Base-by-base conservation (phyloP, 2,329 filamentous ascomycete species). In the Neoscytalidium dimidiatum region DNA sequence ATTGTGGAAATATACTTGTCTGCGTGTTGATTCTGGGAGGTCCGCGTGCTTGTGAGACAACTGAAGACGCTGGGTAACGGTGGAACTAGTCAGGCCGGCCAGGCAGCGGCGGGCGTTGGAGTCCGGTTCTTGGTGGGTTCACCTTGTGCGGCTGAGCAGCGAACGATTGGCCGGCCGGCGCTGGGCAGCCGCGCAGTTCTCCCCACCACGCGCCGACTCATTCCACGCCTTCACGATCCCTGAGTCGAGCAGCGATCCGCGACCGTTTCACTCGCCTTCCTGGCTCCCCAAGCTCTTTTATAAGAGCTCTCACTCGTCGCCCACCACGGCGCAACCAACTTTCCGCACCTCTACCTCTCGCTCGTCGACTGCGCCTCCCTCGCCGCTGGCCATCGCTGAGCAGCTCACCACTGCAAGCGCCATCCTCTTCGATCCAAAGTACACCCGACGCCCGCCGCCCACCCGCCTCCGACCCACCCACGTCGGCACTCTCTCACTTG, bases 381-480 rank as follows among this genome's bases (percentile, higher is more conserved):
- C 71, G 46, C 76, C 74, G 46, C 73, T 81, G 65, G 75, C 72
- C 67, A 80, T 82, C 66, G 80, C 80, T 51, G 73, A 71, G 67
- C 76, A 81, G 68, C 75, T 84, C 68, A 83, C 79, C 21, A 83
- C 81, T 57, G 80, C 82, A n/a, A 74, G 78, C 68, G 77, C 76
- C 66, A 80, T 82, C 66, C 81, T 84, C 70, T 84, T 81, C 79
- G 80, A 84, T 70, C 79, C 80, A 64, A 77, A 75, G 63, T 82
- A 78, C 72, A 82, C 81, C 38, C 74, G 75, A 43, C 77, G 80
- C 58, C 79, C 81, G 66, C 81, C 80, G 62, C 79, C 79, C 49
- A 77, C 78, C 64, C 77, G 72, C 53, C 78, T 83, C 64, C 74
- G 75, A 60, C 81, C 82, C 28, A 83, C 82, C 38, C 78, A 82